Evolutionary conservation across 306 rosid species (phyloP).

Genomic region (Vicia villosa): DNA sequence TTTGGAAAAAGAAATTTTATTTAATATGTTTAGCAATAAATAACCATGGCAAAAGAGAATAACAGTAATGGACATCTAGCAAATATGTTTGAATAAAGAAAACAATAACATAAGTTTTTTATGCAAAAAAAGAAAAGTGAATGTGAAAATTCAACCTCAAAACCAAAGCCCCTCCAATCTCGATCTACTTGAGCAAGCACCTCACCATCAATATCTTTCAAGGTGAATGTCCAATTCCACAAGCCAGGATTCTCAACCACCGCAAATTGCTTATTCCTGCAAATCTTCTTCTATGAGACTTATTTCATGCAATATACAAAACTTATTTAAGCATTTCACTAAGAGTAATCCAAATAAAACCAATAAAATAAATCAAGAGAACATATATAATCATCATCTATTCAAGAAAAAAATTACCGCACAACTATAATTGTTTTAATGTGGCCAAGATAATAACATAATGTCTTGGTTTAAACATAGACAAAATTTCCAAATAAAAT

Average conservation of each 20-base stretch:
- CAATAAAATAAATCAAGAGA: conserved; percentile 24
- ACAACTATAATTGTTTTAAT: neutral
- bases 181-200: conserved; percentile 93
- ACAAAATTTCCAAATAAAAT: conserved; percentile 13
- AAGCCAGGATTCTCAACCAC: conserved; percentile 97
- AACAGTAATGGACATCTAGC: conserved; percentile 20
- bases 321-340: conserved; percentile 15
- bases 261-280: conserved; percentile 85
- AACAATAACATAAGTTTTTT: neutral
- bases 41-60: conserved; percentile 10
- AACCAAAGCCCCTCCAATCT: conserved; percentile 98
- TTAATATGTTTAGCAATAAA: neutral
- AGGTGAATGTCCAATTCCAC: conserved; percentile 96
- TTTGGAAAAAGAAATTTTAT: conserved; percentile 1
- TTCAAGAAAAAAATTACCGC: neutral
- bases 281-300: conserved; percentile 39
- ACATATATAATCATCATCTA: neutral
- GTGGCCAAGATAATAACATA: neutral
- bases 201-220: conserved; percentile 74
- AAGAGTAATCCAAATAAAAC: conserved; percentile 10
- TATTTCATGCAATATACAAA: conserved; percentile 18
- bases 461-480: conserved; percentile 25
- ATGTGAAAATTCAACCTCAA: conserved; percentile 70
- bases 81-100: conserved; percentile 20
- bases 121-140: neutral